phyloP scores from a whole-genome alignment of 257 asterid species.

The Handroanthus guayacan region DNA sequence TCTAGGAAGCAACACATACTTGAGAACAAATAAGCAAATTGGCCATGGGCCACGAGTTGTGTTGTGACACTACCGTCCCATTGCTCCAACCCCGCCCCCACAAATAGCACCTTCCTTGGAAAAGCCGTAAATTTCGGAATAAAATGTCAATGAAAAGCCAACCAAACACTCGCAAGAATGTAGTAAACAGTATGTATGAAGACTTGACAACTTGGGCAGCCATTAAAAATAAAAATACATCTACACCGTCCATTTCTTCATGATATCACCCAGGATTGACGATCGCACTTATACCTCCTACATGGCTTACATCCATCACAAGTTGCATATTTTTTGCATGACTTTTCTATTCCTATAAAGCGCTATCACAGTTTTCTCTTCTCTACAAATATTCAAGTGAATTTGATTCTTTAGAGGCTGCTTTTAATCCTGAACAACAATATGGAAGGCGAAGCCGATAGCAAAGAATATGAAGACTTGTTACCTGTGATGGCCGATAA shows the following conservation, averaged over 20 bases:
- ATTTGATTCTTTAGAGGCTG: not conserved
- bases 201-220: conserved; percentile 28
- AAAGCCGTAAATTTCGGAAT: conserved; percentile 32
- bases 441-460: conserved; percentile 32
- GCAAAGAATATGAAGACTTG: conserved; percentile 59
- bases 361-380: not conserved
- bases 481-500: conserved; percentile 81
- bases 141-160: conserved; percentile 3
- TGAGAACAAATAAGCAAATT: conserved; percentile 21
- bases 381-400: not conserved
- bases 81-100: conserved; percentile 19
- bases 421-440: not conserved
- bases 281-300: not conserved
- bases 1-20: conserved; percentile 32
- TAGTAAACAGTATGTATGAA: conserved; percentile 21
- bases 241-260: conserved; percentile 33
- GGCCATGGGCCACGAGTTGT: not conserved
- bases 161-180: conserved; percentile 27
- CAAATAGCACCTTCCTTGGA: conserved; percentile 39
- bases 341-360: conserved; percentile 12
- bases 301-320: not conserved
- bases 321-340: not conserved
- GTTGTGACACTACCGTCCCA: conserved; percentile 27
- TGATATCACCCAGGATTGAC: conserved; percentile 5
- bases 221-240: conserved; percentile 15